These are phyloP conservation scores for Sisymbrium irio DNA, from an alignment of 345 rosid genomes.

Conservation along the genomic window DNA sequence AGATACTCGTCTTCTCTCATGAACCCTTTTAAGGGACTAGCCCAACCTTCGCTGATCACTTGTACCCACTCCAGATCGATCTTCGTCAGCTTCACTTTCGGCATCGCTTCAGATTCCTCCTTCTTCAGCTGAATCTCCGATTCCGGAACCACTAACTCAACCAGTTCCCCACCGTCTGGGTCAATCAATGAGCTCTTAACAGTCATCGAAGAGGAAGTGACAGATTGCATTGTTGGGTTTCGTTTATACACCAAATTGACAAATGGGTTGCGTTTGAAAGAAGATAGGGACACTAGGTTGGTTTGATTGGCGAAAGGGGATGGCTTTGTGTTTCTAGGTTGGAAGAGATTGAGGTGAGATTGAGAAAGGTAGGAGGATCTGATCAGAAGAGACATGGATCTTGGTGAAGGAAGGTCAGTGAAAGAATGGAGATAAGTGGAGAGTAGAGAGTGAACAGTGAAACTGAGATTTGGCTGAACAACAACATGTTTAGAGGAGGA, in stretches of 20 bases:
- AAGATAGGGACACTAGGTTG: constrained; percentile 12
- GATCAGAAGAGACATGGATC: constrained; percentile 53
- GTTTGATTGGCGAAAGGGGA: constrained; percentile 26
- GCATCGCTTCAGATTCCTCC: constrained; percentile 60
- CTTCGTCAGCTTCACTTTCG: constrained; percentile 59
- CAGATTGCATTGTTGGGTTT: constrained; percentile 29
- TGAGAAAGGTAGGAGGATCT: constrained; percentile 34
- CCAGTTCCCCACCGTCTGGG: constrained; percentile 83
- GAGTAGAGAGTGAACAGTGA: constrained; percentile 23
- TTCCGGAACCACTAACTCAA: constrained; percentile 69
- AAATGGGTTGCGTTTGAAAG: constrained; percentile 44
- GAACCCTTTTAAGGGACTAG: constrained; percentile 89
- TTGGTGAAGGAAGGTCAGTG: constrained; percentile 7
- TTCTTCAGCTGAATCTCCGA: constrained; percentile 46
- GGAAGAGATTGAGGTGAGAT: constrained; percentile 21
- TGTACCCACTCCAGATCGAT: constrained; percentile 96
- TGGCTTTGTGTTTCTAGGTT: constrained; percentile 15
- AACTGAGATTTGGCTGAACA: constrained; percentile 26
- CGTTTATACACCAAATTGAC: constrained; percentile 21
- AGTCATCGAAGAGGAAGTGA: constrained; percentile 16
- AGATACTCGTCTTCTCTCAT: constrained; percentile 92
- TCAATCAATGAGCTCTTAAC: constrained; percentile 78
- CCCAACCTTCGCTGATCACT: constrained; percentile 93
- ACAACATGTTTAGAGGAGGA: constrained; percentile 14
- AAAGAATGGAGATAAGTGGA: constrained; percentile 26